Evolutionary conservation across 2,329 filamentous ascomycete genomes (phyloP).

Genomic region (Monosporascus sp.): DNA sequence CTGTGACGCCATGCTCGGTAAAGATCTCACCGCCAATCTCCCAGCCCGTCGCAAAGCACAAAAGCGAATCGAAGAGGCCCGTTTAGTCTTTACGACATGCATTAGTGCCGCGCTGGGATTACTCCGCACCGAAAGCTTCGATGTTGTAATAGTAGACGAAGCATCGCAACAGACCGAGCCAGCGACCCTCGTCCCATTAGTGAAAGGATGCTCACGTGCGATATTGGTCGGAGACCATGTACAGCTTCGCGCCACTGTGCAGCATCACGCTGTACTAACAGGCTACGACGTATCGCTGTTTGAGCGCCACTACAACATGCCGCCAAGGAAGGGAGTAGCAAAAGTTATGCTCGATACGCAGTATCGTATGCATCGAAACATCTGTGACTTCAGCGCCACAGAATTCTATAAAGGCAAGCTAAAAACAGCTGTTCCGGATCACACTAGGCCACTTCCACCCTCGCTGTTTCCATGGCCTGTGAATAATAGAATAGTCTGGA

Average conservation of each 20-base stretch:
- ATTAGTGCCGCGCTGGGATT: conserved; percentile 37
- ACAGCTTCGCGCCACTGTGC: conserved; percentile 39
- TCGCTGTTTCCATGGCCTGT: conserved; percentile 13
- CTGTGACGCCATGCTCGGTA: conserved; percentile 28
- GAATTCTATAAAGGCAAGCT: conserved; percentile 36
- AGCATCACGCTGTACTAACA: conserved; percentile 27
- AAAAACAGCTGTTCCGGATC: conserved; percentile 25
- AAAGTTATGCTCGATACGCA: conserved; percentile 40
- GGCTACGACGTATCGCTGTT: conserved; percentile 39
- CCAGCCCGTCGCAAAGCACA: conserved; percentile 31
- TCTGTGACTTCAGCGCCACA: conserved; percentile 34
- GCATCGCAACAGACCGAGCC: conserved; percentile 43
- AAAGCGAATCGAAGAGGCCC: conserved; percentile 29
- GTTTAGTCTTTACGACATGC: conserved; percentile 41
- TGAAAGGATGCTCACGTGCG: conserved; percentile 37
- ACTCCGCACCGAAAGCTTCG: conserved; percentile 32
- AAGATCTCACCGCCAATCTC: conserved; percentile 21
- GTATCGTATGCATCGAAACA: conserved; percentile 37
- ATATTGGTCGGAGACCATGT: conserved; percentile 43
- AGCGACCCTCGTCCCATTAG: conserved; percentile 33
- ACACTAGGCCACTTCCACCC: conserved; percentile 16
- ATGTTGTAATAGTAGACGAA: conserved; percentile 40
- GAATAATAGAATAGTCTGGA: conserved; percentile 24
- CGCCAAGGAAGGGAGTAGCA: conserved; percentile 9
- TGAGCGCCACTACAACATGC: conserved; percentile 32